These are phyloP conservation scores for Lojkania enalia DNA, from an alignment of 2,329 filamentous ascomycete species.

Conservation along the genomic window DNA sequence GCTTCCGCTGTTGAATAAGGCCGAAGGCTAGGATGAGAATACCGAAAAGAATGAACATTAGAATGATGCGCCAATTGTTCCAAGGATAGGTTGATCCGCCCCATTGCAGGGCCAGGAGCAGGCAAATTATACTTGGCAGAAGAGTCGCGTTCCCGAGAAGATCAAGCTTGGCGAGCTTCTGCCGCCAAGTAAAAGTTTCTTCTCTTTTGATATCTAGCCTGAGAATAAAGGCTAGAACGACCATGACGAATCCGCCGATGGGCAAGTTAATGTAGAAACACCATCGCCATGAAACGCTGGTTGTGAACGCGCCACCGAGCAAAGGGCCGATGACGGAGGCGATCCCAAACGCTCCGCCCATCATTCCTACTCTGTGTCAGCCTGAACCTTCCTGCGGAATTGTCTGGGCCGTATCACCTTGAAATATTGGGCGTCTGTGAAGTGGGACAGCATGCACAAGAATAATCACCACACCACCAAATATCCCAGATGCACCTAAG, in stretches of 20 bases:
- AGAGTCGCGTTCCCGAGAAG: conserved; percentile 39
- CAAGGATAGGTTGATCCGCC: conserved; percentile 44
- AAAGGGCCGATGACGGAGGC: conserved; percentile 37
- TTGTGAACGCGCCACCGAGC: conserved; percentile 40
- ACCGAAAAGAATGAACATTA: conserved; percentile 46
- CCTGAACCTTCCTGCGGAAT: conserved; percentile 23
- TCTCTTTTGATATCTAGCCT: conserved; percentile 17
- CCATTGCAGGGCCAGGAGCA: conserved; percentile 43
- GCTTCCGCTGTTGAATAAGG: conserved; percentile 25
- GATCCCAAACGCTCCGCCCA: conserved; percentile 52
- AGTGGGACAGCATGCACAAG: conserved; percentile 48
- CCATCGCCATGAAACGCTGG: conserved; percentile 39
- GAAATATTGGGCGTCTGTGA: conserved; percentile 49
- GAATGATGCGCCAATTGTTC: conserved; percentile 50
- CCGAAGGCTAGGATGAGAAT: conserved; percentile 51
- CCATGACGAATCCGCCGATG: conserved; percentile 28
- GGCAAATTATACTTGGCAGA: conserved; percentile 27
- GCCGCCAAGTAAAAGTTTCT: conserved; percentile 12
- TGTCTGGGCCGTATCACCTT: conserved; percentile 45
- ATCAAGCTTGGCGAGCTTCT: conserved; percentile 38
- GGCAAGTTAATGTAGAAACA: conserved; percentile 32
- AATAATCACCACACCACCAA: conserved; percentile 49
- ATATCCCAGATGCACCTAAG: conserved; percentile 50
- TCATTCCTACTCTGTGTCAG: conserved; percentile 40
- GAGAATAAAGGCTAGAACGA: conserved; percentile 46